Percentiles rank a stretch among this genome's conserved stretches.
Evolutionary conservation across 148 eudicot genomes (phyloP).

Genomic region (Heliamphora exappendiculata): DNA sequence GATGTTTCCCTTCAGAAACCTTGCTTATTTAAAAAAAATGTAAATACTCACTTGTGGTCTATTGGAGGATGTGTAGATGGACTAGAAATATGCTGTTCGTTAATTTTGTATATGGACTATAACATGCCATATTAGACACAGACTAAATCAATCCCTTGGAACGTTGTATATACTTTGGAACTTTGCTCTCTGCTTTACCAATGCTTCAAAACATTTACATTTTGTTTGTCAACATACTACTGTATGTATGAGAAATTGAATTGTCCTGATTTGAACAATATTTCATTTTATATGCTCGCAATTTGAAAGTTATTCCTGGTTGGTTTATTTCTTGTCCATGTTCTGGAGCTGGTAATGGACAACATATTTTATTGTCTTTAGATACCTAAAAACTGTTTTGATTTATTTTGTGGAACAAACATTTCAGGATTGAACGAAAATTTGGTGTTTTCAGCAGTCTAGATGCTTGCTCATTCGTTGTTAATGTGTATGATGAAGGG

Average conservation of each 20-base stretch:
- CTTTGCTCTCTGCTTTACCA: not conserved
- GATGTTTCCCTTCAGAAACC: no score
- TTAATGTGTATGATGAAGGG: constrained; percentile 83
- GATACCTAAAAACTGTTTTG: not conserved
- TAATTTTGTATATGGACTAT: not conserved
- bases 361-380: not conserved
- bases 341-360: not conserved
- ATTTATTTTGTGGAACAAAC: not conserved
- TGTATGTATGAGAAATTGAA: no score
- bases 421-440: constrained; percentile 72
- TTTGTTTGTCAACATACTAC: not conserved
- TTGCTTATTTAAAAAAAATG: no score
- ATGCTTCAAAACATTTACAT: no score
- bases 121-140: not conserved
- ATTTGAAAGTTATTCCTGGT: not conserved
- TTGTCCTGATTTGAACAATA: not conserved
- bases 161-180: not conserved
- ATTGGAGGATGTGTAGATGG: not conserved
- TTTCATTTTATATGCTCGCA: not conserved
- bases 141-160: not conserved
- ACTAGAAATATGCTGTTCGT: not conserved
- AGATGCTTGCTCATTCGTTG: constrained; percentile 81
- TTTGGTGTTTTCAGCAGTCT: constrained; percentile 82
- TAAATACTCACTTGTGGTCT: not conserved
- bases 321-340: not conserved